Conservation (phyloP, 768 basidiomycete genomes). For the Tylopilus rubrobrunneus region DNA sequence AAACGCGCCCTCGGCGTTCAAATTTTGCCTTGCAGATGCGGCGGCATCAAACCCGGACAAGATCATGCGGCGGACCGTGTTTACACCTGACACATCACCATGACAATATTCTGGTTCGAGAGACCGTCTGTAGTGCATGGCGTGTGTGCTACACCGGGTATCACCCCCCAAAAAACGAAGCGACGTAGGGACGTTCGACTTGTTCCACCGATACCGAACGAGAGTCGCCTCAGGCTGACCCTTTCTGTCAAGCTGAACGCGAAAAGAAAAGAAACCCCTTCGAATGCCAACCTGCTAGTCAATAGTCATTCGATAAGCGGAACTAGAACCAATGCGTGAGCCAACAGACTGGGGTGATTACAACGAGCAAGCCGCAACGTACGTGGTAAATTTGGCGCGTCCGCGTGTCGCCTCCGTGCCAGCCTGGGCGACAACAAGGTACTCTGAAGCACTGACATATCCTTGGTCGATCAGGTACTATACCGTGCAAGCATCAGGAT, state of each 20-base stretch:
- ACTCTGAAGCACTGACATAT: constrained; percentile 48
- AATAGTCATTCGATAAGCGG: too few species aligned
- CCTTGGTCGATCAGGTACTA: constrained; percentile 52
- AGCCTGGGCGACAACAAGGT: constrained; percentile 54
- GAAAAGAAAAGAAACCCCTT: too few species aligned
- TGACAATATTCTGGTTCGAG: too few species aligned
- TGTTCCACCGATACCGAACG: too few species aligned
- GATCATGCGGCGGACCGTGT: background rate
- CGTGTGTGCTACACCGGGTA: background rate
- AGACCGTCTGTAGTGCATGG: too few species aligned
- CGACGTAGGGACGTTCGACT: background rate
- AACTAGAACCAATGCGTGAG: too few species aligned
- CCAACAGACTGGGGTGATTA: too few species aligned
- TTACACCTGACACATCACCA: background rate
- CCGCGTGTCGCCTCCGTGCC: constrained; percentile 63
- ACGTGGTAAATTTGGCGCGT: constrained; percentile 53
- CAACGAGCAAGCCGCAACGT: constrained; percentile 17
- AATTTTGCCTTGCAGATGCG: background rate
- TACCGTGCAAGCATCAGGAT: background rate
- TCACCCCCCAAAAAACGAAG: background rate
- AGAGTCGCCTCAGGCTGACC: too few species aligned
- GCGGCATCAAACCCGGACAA: background rate
- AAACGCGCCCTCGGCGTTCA: background rate
- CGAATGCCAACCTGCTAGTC: too few species aligned
- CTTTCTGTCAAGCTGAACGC: too few species aligned